These are phyloP conservation scores for Apium graveolens DNA, from an alignment of 129 eudicot species.

Conservation along the genomic window DNA sequence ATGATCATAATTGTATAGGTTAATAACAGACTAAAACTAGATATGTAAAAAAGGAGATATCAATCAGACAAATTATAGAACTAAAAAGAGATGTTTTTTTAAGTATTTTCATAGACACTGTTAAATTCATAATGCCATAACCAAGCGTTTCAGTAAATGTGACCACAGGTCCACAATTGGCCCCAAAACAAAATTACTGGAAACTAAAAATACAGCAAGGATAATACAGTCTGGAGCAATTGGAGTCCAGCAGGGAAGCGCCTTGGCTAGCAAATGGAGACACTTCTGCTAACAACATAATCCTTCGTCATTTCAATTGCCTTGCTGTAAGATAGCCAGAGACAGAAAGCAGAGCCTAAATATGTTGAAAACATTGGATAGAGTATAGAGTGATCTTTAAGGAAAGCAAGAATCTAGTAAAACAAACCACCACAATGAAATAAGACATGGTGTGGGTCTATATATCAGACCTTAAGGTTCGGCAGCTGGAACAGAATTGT, in stretches of 20 bases:
- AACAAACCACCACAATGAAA: background rate
- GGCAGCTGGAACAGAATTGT: constrained; percentile 13
- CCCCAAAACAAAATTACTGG: background rate
- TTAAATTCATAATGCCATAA: background rate
- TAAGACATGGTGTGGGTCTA: background rate
- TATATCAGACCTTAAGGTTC: constrained; percentile 19
- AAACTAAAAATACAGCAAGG: background rate
- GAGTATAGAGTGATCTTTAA: background rate
- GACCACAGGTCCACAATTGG: background rate
- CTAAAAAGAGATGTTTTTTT: background rate
- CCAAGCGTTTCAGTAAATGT: background rate
- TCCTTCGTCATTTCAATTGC: background rate
- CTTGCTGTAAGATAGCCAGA: background rate
- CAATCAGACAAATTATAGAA: background rate
- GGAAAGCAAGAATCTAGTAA: background rate
- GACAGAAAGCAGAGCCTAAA: background rate
- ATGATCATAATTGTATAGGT: background rate
- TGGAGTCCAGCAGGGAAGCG: background rate
- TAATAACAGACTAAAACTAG: background rate
- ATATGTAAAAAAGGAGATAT: background rate
- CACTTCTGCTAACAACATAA: background rate
- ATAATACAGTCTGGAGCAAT: background rate
- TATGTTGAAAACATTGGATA: background rate
- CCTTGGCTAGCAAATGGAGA: background rate
- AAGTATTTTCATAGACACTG: background rate